Evolutionary conservation across 2,329 filamentous ascomycete species (phyloP).

Genomic region (Bipolaris oryzae): DNA sequence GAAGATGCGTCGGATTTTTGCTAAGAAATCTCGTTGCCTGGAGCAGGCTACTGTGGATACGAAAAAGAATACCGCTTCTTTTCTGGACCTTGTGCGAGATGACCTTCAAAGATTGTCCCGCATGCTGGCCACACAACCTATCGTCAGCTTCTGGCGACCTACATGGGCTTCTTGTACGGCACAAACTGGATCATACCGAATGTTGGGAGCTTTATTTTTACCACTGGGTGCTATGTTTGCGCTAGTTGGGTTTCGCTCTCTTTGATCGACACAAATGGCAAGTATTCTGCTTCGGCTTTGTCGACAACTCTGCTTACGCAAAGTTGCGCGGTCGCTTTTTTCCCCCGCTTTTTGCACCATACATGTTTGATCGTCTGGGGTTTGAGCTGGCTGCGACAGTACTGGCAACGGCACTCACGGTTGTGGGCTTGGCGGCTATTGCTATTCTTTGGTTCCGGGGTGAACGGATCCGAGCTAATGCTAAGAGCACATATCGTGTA

Average conservation of each 20-base stretch:
- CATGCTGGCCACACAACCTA: neutral
- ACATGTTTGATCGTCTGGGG: conserved; percentile 41
- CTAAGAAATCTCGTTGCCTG: neutral
- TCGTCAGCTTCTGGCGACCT: neutral
- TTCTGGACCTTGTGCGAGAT: neutral
- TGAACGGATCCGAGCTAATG: neutral
- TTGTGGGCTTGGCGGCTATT: neutral
- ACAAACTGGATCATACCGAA: conserved; percentile 58
- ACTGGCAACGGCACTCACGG: neutral
- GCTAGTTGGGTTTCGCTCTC: neutral
- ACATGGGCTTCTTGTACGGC: neutral
- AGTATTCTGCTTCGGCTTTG: neutral
- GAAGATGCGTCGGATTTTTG: neutral
- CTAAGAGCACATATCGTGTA: neutral
- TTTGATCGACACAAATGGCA: conserved; percentile 18
- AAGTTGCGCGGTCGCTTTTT: conserved; percentile 21
- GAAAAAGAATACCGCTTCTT: neutral
- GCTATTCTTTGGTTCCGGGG: neutral
- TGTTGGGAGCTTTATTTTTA: conserved; percentile 57
- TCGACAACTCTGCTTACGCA: neutral
- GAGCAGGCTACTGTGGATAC: neutral
- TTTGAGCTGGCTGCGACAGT: conserved; percentile 29
- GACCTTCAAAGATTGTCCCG: neutral
- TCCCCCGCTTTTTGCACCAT: conserved; percentile 47
- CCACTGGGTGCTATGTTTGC: conserved; percentile 16